Evolutionary conservation across 768 basidiomycete species (phyloP).

Genomic region (Artomyces pyxidatus): DNA sequence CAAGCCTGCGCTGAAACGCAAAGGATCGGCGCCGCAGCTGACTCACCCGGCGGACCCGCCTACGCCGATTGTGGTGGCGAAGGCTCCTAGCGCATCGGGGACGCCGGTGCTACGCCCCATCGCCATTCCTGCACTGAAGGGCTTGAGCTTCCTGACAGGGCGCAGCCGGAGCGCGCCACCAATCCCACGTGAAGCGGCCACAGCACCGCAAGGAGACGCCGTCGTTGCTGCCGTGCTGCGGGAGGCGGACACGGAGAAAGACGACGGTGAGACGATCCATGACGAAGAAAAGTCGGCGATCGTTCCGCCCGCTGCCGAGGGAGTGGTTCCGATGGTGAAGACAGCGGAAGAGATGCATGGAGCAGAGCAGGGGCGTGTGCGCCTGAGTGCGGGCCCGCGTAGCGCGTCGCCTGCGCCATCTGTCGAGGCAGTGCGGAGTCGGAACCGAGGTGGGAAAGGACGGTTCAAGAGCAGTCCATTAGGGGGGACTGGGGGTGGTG

Average conservation of each 20-base stretch:
- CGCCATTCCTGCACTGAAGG: conserved; percentile 12
- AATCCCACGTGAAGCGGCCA: conserved; percentile 11
- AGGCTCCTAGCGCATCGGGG: conserved; percentile 3
- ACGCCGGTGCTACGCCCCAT: conserved; percentile 6
- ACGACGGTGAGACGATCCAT: background rate
- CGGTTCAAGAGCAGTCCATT: conserved; percentile 74
- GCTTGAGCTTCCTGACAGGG: conserved; percentile 14
- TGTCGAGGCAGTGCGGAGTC: conserved; percentile 60
- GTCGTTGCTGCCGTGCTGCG: background rate
- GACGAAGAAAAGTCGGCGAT: conserved; percentile 1
- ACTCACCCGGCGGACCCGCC: background rate
- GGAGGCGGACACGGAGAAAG: conserved; percentile 5
- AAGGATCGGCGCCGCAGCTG: conserved; percentile 13
- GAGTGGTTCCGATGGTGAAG: background rate
- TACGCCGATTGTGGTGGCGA: background rate
- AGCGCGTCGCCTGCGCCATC: conserved; percentile 45
- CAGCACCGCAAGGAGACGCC: background rate
- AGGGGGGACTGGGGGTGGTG: conserved; percentile 34
- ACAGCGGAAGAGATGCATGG: background rate
- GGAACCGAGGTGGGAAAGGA: conserved; percentile 44
- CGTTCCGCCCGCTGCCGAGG: background rate
- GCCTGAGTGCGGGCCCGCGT: conserved; percentile 19
- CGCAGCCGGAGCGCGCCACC: conserved; percentile 15
- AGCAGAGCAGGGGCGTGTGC: conserved; percentile 5
- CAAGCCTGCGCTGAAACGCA: conserved; percentile 7